Conservation (phyloP, 2,329 filamentous ascomycete species). For the Dactylellina haptotyla region DNA sequence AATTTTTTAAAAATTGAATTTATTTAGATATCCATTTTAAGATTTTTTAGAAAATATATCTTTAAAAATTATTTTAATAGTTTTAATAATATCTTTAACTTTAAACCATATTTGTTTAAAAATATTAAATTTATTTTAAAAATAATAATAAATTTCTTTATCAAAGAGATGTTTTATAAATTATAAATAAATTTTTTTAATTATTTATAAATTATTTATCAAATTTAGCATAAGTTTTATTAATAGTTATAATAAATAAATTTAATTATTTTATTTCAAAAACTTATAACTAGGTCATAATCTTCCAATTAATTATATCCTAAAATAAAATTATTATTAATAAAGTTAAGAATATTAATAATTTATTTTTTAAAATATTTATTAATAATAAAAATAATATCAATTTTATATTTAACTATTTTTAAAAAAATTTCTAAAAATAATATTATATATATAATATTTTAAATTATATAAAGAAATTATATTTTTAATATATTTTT, state of each 20-base stretch:
- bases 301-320: neutral
- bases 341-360: neutral
- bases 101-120: constrained; percentile 5
- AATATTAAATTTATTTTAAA: constrained; percentile 18
- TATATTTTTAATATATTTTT: constrained; percentile 11
- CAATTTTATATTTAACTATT: neutral
- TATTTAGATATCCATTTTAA: neutral
- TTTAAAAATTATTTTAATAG: no score
- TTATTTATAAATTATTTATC: constrained; percentile 1
- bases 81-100: constrained; percentile 1
- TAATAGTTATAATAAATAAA: constrained; percentile 3
- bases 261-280: neutral
- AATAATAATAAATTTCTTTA: neutral
- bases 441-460: neutral
- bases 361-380: neutral
- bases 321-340: constrained; percentile 4
- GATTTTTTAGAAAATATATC: constrained; percentile 7
- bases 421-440: neutral
- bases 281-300: neutral
- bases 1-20: neutral
- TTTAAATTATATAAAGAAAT: neutral
- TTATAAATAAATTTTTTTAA: constrained; percentile 11
- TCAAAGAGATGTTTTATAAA: neutral
- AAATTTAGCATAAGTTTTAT: neutral
- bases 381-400: neutral